Evolutionary conservation across 257 asterid genomes (phyloP).

Genomic region (Eucommia ulmoides): DNA sequence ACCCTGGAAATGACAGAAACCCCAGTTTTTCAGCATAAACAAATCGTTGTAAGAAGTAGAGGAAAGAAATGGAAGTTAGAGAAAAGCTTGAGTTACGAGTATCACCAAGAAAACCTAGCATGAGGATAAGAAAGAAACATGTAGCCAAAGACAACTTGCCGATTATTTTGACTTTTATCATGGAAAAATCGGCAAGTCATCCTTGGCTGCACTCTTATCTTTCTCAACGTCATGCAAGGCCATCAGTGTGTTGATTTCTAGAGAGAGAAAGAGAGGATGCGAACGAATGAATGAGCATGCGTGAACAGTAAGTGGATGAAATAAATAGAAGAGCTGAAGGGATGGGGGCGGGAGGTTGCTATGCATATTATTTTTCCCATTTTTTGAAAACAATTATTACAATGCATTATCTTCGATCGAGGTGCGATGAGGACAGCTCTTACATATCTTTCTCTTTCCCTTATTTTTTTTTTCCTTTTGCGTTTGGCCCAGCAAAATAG

Average conservation of each 20-base stretch:
- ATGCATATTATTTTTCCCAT: not conserved
- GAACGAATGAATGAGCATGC: not conserved
- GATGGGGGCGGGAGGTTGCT: not conserved
- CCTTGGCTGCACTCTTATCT: constrained; percentile 18
- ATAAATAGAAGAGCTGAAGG: not conserved
- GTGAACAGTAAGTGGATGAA: not conserved
- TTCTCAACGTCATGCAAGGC: not conserved
- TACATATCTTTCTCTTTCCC: no score
- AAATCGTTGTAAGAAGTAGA: no score
- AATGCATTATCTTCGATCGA: constrained; percentile 3
- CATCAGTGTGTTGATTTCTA: not conserved
- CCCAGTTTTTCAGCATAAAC: no score
- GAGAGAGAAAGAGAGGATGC: not conserved
- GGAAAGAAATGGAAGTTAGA: no score
- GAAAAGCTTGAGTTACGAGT: not conserved
- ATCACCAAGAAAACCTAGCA: constrained; percentile 3
- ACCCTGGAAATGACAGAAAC: no score
- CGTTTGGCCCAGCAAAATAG: not conserved
- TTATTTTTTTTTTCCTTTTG: no score
- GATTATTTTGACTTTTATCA: constrained; percentile 1
- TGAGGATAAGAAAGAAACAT: constrained; percentile 8
- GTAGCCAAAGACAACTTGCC: constrained; percentile 26
- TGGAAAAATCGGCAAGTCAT: constrained; percentile 13
- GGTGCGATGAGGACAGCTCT: constrained; percentile 13
- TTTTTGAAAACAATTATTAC: no score